Evolutionary conservation across 2,329 filamentous ascomycete species (phyloP).

Genomic region (Xylaria sp.): DNA sequence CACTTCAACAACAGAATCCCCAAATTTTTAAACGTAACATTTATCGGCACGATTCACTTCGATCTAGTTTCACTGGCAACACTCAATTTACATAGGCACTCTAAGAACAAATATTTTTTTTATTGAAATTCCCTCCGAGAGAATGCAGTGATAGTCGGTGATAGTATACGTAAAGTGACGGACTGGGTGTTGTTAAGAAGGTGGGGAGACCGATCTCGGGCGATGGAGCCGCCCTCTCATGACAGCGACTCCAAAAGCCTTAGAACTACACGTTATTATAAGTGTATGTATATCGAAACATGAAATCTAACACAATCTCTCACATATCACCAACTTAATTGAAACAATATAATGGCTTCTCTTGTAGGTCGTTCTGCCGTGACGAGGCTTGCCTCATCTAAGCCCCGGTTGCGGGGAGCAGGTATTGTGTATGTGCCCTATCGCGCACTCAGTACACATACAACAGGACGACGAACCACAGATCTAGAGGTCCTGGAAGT

Average conservation of each 20-base stretch:
- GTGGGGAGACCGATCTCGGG: conserved; percentile 28
- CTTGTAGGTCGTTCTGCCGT: conserved; percentile 3
- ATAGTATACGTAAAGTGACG: too few species aligned
- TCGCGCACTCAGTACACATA: conserved; percentile 30
- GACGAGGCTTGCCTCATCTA: conserved; percentile 21
- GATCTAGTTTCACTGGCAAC: too few species aligned
- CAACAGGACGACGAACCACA: conserved; percentile 4
- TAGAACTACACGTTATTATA: neutral
- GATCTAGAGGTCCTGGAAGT: conserved; percentile 58
- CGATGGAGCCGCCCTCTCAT: neutral
- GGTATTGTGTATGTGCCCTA: neutral
- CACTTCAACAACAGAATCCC: too few species aligned
- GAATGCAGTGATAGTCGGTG: too few species aligned
- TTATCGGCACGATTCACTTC: too few species aligned
- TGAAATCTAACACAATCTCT: neutral
- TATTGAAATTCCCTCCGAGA: too few species aligned
- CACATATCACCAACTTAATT: neutral
- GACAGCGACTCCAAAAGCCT: neutral
- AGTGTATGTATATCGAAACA: neutral
- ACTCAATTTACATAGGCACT: too few species aligned
- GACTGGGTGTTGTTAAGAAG: conserved; percentile 4
- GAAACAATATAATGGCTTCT: neutral
- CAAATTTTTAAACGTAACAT: too few species aligned
- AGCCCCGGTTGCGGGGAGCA: conserved; percentile 16
- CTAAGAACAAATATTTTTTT: too few species aligned